Base-by-base conservation (phyloP, 805 yeast genomes). In the Wickerhamiella brachini region DNA sequence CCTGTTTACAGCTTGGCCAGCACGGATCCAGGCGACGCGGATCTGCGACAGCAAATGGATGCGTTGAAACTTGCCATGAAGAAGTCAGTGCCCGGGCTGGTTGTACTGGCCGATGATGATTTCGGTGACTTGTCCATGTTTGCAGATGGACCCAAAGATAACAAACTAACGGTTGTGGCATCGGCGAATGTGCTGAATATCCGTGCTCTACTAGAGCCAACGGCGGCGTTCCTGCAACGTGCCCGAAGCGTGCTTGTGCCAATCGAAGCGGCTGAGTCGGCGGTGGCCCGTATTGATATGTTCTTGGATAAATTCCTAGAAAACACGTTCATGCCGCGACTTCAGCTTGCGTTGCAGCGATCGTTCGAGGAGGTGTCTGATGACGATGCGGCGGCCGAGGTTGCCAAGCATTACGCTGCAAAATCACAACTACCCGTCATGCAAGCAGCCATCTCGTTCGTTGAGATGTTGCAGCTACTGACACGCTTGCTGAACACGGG, bases 71-170 rank as follows among this genome's bases (percentile, higher is more conserved):
- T 15, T 0, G 63, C 71, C 39, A 67, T 85, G 26, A 76, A 79
- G 49, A 79, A 77, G 48, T 73, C 83, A 62, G 85, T 85, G 52
- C 89, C 94, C 0, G 93, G 90, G 0, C 75, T 83, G 57, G 76
- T 83, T 55, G 58, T 68, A 10, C 54, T 62, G 1, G 60, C 67
- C 15, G 54, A 49, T 37, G 58, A 67, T 8, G 65, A 68, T 10
- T 56, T 71, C 2, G 61, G 57, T 42, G 68, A 65, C 39, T 56
- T 63, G 43, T 56, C 69, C 23, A 21, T 51, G 38, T 57, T 49
- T 41, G 61, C 57, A 2, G 62, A 59, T 18, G 52, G 58, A 1
- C 49, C 51, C 18, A 49, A 53, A 24, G 58, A 59, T 44, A 52
- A 54, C 42, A 45, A 51, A 17, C 47, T 60, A n/a, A 53, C 51